Percentiles rank a stretch among this genome's conserved stretches.
Evolutionary conservation across 2,329 filamentous ascomycete genomes (phyloP).

Genomic region (Botrytis hyacinthi): DNA sequence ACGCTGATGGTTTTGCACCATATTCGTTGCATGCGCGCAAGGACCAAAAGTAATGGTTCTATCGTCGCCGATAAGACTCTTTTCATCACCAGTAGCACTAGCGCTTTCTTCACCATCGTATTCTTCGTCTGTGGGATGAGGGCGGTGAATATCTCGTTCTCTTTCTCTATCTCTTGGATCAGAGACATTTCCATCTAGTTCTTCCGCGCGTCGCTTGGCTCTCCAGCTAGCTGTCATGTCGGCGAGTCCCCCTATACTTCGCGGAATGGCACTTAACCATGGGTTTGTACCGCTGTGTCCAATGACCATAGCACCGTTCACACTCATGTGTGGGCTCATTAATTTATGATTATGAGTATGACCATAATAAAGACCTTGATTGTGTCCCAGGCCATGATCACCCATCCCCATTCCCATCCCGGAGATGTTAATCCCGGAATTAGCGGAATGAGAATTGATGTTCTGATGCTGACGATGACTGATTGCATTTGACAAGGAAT

Average conservation of each 20-base stretch:
- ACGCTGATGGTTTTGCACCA: neutral
- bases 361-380: neutral
- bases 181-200: conserved; percentile 29
- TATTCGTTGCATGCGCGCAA: neutral
- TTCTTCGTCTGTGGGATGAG: conserved; percentile 29
- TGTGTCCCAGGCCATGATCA: neutral
- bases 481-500: conserved; percentile 4
- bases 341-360: conserved; percentile 8
- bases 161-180: neutral
- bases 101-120: conserved; percentile 34
- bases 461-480: conserved; percentile 35
- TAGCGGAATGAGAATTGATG: conserved; percentile 26
- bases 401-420: neutral
- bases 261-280: conserved; percentile 47
- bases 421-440: conserved; percentile 30
- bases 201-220: conserved; percentile 29
- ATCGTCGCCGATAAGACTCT: neutral
- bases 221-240: conserved; percentile 23
- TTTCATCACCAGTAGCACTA: conserved; percentile 26
- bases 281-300: conserved; percentile 38
- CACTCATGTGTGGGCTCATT: neutral
- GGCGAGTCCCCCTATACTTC: conserved; percentile 33
- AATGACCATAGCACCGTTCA: neutral
- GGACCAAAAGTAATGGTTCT: neutral
- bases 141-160: neutral